A percentile compares a stretch with the other conserved stretches of the same genome.
phyloP scores from a whole-genome alignment of 192 early-diverging fungal genomes.

The Backusella circina region DNA sequence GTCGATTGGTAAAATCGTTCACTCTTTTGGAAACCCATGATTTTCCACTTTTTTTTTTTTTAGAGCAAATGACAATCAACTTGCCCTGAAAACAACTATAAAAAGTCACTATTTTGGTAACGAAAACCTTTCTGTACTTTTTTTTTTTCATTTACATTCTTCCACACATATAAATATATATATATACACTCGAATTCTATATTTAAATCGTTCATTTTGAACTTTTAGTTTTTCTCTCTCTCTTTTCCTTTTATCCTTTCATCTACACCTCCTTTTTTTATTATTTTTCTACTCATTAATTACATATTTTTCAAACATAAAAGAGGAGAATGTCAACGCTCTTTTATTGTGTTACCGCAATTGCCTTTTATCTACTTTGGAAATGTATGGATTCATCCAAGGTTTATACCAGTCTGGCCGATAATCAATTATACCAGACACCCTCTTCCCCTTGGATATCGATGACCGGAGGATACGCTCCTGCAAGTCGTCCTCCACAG shows the following conservation, averaged over 20 bases:
- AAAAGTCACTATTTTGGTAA: slow-evolving; percentile 12
- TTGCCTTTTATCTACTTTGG: background rate
- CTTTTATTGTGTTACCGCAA: background rate
- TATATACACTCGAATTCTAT: background rate
- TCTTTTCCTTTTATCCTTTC: background rate
- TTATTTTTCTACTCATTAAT: background rate
- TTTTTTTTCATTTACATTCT: background rate
- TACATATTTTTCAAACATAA: background rate
- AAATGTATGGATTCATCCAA: background rate
- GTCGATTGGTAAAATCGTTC: background rate
- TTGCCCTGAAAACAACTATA: background rate
- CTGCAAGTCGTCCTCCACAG: background rate
- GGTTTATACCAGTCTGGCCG: background rate
- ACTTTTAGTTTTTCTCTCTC: background rate
- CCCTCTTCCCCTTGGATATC: background rate
- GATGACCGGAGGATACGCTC: background rate
- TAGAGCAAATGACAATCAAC: slow-evolving; percentile 1
- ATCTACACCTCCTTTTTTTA: background rate
- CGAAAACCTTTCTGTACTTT: background rate
- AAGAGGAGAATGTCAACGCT: background rate
- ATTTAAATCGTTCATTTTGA: background rate
- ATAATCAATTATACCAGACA: background rate
- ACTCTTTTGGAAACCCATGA: background rate
- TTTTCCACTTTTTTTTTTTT: background rate
- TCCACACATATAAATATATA: background rate